Base-by-base conservation (phyloP, 225 moss, liverwort and hornwort species). In the Antitrichia curtipendula region DNA sequence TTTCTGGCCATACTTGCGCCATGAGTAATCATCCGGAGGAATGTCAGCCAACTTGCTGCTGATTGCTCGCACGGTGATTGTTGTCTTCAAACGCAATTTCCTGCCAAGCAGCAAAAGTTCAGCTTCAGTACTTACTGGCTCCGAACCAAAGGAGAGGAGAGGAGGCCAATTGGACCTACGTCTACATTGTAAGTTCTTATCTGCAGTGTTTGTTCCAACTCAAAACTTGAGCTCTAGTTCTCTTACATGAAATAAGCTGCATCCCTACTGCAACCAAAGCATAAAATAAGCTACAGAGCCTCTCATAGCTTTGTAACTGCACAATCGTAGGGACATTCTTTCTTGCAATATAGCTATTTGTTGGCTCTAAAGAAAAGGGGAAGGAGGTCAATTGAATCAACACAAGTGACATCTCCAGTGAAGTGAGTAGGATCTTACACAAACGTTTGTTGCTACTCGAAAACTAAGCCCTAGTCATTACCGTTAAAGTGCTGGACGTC, bases 1-100 rank as follows among this genome's bases (percentile, higher is more conserved):
- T 83, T 98, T 98, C 91, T 98, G 98, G 70, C 98, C 98, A 85
- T 98, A 98, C 84, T 98, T 98, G 79, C 98, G 92, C 98, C 98
- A 98, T 10, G 98, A 98, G 88, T 94, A 98, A 71, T 98, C 98
- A 84, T 98, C 98, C 19, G 96, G 98, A 54, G 98, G 98, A 80
- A 98, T 98, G 78, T 98, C 98, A 23, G 98, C 98, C 36, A 96
- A 87, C 82, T 98, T 98, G 91, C 95, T 98, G 90, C 98, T 98
- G 87, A 98, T 98, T 18, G 98, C 98, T 86, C 95, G 93, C 34
- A 98, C 98, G 58, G 81, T 90, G 69, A 97, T 97, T 2, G 95
- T 97, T 40, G 92, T 95, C 92, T 97, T 97, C 80, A 93, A 89
- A 66, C 97, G 93, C 91, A 95, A 90, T 87, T 98, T 98, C 82